Evolutionary conservation across 2,329 filamentous ascomycete species (phyloP).

Genomic region (Zymoseptoria brevis): DNA sequence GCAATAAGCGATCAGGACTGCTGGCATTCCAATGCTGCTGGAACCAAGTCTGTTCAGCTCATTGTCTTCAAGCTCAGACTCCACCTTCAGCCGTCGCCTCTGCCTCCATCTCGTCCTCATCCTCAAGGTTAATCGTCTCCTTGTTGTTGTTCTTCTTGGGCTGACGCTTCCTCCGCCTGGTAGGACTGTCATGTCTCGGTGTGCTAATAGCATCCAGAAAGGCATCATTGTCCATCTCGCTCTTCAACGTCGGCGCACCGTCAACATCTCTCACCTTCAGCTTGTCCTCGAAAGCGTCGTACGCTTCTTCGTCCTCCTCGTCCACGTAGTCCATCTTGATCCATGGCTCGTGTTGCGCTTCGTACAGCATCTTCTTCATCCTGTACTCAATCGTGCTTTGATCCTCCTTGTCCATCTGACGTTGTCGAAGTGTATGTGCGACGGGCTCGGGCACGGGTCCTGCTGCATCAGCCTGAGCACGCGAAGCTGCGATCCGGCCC

Average conservation of each 20-base stretch:
- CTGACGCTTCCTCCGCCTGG: slow-evolving; percentile 33
- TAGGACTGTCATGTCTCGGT: slow-evolving; percentile 33
- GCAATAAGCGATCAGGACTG: neutral
- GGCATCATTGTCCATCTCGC: slow-evolving; percentile 48
- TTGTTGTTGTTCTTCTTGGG: slow-evolving; percentile 20
- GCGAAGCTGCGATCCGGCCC: slow-evolving; percentile 43
- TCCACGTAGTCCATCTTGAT: slow-evolving; percentile 69
- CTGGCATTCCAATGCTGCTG: neutral
- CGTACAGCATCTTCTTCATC: slow-evolving; percentile 55
- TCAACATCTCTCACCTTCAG: slow-evolving; percentile 51
- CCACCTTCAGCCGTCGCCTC: neutral
- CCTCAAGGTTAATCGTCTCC: slow-evolving; percentile 20
- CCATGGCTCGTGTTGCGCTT: slow-evolving; percentile 79
- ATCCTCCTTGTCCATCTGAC: slow-evolving; percentile 41
- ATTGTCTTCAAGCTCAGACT: neutral
- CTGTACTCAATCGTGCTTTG: slow-evolving; percentile 63
- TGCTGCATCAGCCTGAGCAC: slow-evolving; percentile 39
- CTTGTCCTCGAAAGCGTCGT: slow-evolving; percentile 65
- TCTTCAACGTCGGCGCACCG: slow-evolving; percentile 43
- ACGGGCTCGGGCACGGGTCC: slow-evolving; percentile 33
- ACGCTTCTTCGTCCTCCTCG: slow-evolving; percentile 68
- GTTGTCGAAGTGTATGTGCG: slow-evolving; percentile 18
- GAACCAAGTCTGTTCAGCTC: neutral
- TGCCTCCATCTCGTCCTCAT: slow-evolving; percentile 12
- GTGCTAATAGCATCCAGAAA: slow-evolving; percentile 59